Percentiles rank a stretch among this genome's conserved stretches.
These are phyloP conservation scores for Dryas octopetala DNA, from an alignment of 306 rosid genomes.

Conservation along the genomic window DNA sequence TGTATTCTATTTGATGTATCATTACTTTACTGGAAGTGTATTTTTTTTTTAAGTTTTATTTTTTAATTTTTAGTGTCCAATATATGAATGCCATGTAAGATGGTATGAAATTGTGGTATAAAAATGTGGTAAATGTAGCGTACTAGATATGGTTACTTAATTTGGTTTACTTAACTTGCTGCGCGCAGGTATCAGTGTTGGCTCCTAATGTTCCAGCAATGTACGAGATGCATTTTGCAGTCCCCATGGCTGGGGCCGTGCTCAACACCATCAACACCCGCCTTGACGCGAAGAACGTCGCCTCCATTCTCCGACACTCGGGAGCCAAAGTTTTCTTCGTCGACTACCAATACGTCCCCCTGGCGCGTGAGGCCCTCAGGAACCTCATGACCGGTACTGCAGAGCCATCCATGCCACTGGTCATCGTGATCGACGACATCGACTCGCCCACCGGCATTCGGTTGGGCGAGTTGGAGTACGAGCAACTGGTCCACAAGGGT, in stretches of 20 bases:
- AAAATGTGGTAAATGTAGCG: too few relatives aligned
- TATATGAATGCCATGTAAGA: too few relatives aligned
- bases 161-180: too few relatives aligned
- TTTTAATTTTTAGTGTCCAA: too few relatives aligned
- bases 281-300: slow-evolving; percentile 64
- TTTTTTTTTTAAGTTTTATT: too few relatives aligned
- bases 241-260: slow-evolving; percentile 90
- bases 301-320: slow-evolving; percentile 69
- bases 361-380: slow-evolving; percentile 60
- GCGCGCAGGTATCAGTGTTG: slow-evolving; percentile 10
- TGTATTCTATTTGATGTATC: too few relatives aligned
- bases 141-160: too few relatives aligned
- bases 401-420: slow-evolving; percentile 49
- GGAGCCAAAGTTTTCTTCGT: slow-evolving; percentile 78
- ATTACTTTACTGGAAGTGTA: too few relatives aligned
- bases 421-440: slow-evolving; percentile 76
- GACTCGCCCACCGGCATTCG: slow-evolving; percentile 66
- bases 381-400: slow-evolving; percentile 18
- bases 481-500: slow-evolving; percentile 50
- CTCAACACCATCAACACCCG: slow-evolving; percentile 81
- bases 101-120: too few relatives aligned
- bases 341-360: slow-evolving; percentile 56
- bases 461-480: slow-evolving; percentile 73
- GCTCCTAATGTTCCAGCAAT: slow-evolving; percentile 92
- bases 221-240: slow-evolving; percentile 98